phyloP scores from a whole-genome alignment of 176 grass and related monocot genomes.

The Juncus inflexus region DNA sequence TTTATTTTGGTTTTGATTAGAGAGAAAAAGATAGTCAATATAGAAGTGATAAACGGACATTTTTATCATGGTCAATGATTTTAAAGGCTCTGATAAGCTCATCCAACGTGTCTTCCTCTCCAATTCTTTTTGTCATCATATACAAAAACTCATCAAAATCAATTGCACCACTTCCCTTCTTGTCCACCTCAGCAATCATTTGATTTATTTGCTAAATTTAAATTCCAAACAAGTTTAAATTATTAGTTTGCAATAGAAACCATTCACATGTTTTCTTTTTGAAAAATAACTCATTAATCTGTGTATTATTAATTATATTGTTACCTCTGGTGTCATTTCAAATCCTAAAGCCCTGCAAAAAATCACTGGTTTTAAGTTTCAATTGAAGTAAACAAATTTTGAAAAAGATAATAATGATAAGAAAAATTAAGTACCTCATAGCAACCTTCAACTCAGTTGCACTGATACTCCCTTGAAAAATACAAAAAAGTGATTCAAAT shows the following conservation, averaged over 20 bases:
- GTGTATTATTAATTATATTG: neutral
- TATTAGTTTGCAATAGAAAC: neutral
- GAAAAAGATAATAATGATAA: neutral
- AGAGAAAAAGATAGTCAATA: no score
- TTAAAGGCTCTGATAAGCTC: conserved; percentile 65
- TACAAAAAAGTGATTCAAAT: neutral
- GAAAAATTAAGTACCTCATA: conserved; percentile 45
- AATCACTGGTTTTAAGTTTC: neutral
- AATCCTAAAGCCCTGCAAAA: conserved; percentile 71
- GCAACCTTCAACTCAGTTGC: conserved; percentile 59
- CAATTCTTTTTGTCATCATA: conserved; percentile 88
- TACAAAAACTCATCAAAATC: conserved; percentile 81
- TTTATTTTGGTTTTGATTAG: no score
- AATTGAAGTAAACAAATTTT: neutral
- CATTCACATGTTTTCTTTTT: no score
- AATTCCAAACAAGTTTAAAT: neutral
- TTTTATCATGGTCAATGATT: conserved; percentile 66
- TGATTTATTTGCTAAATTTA: conserved; percentile 55
- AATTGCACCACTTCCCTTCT: conserved; percentile 69
- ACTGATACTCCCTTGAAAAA: conserved; percentile 55
- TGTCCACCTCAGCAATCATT: conserved; percentile 88
- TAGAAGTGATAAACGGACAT: conserved; percentile 31
- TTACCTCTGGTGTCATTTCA: conserved; percentile 74
- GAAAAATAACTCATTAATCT: neutral
- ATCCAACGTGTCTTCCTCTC: conserved; percentile 61